Evolutionary conservation across 108 stramenopile species (phyloP), one percentile per base, ranked within the genome.

Genomic region (Pseudonitzschia delicatissima): DNA sequence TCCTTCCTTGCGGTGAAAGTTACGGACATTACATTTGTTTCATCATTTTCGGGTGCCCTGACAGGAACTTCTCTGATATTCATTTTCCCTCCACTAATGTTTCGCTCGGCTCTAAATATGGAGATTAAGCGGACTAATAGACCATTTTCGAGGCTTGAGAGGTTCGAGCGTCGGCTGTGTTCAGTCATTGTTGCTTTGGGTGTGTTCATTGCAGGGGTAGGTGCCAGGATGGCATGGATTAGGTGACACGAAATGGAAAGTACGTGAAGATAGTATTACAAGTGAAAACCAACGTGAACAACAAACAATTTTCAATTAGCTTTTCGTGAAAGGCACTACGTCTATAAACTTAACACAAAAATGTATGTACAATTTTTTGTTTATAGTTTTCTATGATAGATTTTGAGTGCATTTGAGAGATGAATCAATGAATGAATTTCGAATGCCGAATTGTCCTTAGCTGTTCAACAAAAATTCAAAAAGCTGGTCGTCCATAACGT

Each of bases 61-160:
- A 57, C 96, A 12, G 95, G 92, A 7, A 89, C 88, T 28, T 82
- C 90, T 5, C 76, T 97, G 53, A 91, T 97, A 52, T 97, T 90
- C 69, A 73, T 96, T 28, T 92, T 92, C 72, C 96, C 96, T 1
- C 80, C 93, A n/a, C 71, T 95, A 34, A 96, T 97, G 93, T 88
- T 88, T 64, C 76, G 42, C 28, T 40, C 33, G 12, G 39, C 42
- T 18, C n/a, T 62, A 27, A 31, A 55, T 11, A 25, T 31, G 13
- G 11, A 32, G 8, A 34, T 23, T 15, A 29, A 32, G 17, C 6
- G 4, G 15, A 33, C 53, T 12, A 31, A 55, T 5, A 27, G n/a
- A 11, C 35, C 26, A 4, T 62, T 40, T 35, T 40, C 42, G 27
- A 40, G 13, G 42, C 28, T 45, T 9, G 36, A 62, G n/a, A 27